A percentile compares a stretch with the other conserved stretches of the same genome.
phyloP scores from a whole-genome alignment of 345 rosid genomes.

The Moricandia moricandioides region DNA sequence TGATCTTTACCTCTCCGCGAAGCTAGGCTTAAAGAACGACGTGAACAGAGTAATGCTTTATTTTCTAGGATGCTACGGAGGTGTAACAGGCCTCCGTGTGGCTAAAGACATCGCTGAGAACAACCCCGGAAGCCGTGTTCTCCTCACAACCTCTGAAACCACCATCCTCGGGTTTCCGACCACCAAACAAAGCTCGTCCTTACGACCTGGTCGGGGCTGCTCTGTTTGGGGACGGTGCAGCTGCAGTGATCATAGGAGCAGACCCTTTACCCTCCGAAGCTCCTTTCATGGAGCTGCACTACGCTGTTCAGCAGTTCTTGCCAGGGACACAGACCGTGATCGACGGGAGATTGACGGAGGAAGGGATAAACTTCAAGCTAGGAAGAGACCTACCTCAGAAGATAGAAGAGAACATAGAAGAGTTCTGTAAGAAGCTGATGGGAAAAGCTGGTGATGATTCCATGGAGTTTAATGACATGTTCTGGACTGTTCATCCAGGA shows the following conservation, averaged over 20 bases:
- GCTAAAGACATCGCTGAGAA: slow-evolving; percentile 97
- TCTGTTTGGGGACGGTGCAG: slow-evolving; percentile 93
- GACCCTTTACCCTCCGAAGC: slow-evolving; percentile 55
- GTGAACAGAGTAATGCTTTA: slow-evolving; percentile 84
- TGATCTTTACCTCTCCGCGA: slow-evolving; percentile 67
- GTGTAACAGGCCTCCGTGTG: slow-evolving; percentile 86
- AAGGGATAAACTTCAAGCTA: slow-evolving; percentile 85
- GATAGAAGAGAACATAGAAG: slow-evolving; percentile 84
- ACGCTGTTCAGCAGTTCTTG: slow-evolving; percentile 78
- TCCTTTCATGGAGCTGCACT: slow-evolving; percentile 85
- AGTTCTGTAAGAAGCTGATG: slow-evolving; percentile 74
- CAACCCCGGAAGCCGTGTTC: slow-evolving; percentile 83
- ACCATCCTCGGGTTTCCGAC: slow-evolving; percentile 91
- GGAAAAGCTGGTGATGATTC: slow-evolving; percentile 38
- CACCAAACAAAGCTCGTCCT: slow-evolving; percentile 82
- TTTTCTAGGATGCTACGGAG: slow-evolving; percentile 89
- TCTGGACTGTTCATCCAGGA: slow-evolving; percentile 96
- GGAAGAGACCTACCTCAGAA: slow-evolving; percentile 87
- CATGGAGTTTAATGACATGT: slow-evolving; percentile 61
- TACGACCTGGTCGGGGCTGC: slow-evolving; percentile 94
- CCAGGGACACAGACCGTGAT: slow-evolving; percentile 79
- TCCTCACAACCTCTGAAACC: slow-evolving; percentile 83
- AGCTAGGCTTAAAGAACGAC: slow-evolving; percentile 67
- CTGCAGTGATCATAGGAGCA: slow-evolving; percentile 73
- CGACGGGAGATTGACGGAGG: slow-evolving; percentile 77